These are phyloP conservation scores for Penicillium parvum DNA, from an alignment of 495 filamentous ascomycete species.

Conservation along the genomic window DNA sequence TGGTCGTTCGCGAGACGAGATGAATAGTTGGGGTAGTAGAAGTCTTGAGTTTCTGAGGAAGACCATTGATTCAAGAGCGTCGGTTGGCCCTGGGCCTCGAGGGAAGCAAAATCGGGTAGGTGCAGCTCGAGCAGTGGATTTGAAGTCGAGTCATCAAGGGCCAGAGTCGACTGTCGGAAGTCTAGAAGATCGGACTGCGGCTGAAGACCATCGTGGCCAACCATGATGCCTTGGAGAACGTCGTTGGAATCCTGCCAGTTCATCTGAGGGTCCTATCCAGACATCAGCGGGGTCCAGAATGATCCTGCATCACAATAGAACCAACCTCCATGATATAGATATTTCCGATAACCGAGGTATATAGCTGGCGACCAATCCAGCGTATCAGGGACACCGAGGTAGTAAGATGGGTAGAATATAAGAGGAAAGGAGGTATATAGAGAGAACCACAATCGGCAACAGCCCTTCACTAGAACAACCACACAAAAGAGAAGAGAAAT, in stretches of 20 bases:
- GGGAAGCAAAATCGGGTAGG: constrained; percentile 17
- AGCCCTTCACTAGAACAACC: no score
- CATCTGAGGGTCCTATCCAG: constrained; percentile 9
- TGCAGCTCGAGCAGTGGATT: constrained; percentile 30
- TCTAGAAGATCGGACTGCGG: constrained; percentile 9
- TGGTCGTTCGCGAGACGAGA: constrained; percentile 25
- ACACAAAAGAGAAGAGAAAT: no score
- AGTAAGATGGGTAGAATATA: no score
- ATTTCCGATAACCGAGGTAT: no score
- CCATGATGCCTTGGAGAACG: constrained; percentile 38
- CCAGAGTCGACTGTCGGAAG: constrained; percentile 15
- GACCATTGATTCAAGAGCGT: constrained; percentile 23
- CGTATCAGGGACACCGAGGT: no score
- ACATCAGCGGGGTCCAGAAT: not conserved
- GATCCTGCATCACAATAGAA: not conserved
- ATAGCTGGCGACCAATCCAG: not conserved
- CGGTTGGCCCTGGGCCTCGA: constrained; percentile 15
- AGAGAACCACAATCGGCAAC: no score
- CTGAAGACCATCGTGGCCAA: constrained; percentile 11
- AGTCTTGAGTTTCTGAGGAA: constrained; percentile 16
- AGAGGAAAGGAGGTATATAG: no score
- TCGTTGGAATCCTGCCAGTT: constrained; percentile 30
- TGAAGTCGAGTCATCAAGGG: constrained; percentile 21
- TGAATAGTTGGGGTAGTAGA: constrained; percentile 24
- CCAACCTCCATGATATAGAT: constrained; percentile 21